Percentiles rank a stretch among this genome's conserved stretches.
Evolutionary conservation across 768 basidiomycete genomes (phyloP).

Genomic region (Lanmaoa pseudosensibilis): DNA sequence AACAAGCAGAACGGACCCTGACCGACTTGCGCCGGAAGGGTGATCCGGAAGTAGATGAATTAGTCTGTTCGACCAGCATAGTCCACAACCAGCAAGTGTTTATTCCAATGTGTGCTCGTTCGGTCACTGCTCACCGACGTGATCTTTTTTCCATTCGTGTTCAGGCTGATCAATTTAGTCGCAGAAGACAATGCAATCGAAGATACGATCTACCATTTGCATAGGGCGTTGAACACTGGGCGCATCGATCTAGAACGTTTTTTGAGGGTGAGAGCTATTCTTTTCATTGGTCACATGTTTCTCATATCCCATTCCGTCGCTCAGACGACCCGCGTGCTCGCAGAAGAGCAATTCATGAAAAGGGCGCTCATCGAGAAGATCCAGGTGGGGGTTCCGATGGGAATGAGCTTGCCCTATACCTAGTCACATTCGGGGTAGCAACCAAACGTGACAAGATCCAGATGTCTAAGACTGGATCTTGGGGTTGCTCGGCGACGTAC

Average conservation of each 20-base stretch:
- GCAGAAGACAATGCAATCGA: slow-evolving; percentile 99
- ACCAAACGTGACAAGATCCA: slow-evolving; percentile 25
- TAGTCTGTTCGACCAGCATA: slow-evolving; percentile 92
- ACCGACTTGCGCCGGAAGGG: slow-evolving; percentile 78
- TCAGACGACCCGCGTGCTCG: slow-evolving; percentile 81
- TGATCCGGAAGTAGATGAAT: slow-evolving; percentile 93
- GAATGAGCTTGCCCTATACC: slow-evolving; percentile 39
- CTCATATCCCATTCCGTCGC: slow-evolving; percentile 18
- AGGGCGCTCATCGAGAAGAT: slow-evolving; percentile 94
- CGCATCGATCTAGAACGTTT: slow-evolving; percentile 94
- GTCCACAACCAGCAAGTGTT: slow-evolving; percentile 87
- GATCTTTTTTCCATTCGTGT: not conserved
- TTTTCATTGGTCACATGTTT: slow-evolving; percentile 15
- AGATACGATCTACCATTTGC: slow-evolving; percentile 96
- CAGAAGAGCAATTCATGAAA: slow-evolving; percentile 97
- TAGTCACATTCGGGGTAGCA: slow-evolving; percentile 41
- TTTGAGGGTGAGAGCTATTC: slow-evolving; percentile 64
- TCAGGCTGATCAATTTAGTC: slow-evolving; percentile 90
- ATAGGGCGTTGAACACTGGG: slow-evolving; percentile 86
- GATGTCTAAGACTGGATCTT: slow-evolving; percentile 24
- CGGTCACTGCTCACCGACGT: slow-evolving; percentile 18
- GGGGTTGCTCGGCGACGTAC: slow-evolving; percentile 36
- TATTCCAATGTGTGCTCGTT: not conserved
- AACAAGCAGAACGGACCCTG: slow-evolving; percentile 70
- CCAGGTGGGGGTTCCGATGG: slow-evolving; percentile 55